Conservation (phyloP, 345 rosid genomes). For the Anastatica hierochuntica region DNA sequence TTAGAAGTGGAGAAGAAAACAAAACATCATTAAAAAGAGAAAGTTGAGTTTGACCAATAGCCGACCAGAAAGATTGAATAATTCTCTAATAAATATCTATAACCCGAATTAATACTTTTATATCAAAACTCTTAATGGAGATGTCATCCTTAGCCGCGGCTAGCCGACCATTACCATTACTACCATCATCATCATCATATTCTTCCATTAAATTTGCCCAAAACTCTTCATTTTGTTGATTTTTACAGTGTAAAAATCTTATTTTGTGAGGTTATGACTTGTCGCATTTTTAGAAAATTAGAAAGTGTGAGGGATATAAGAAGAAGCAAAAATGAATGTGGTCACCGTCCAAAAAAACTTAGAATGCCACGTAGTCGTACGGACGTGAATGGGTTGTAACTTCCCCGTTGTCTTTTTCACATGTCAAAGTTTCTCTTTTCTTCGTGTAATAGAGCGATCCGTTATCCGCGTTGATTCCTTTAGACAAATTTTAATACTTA, state of each 20-base stretch:
- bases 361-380: conserved; percentile 25
- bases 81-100: not conserved
- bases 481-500: no score
- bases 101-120: conserved; percentile 5
- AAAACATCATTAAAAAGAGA: conserved; percentile 16
- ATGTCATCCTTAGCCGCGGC: conserved; percentile 23
- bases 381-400: conserved; percentile 22
- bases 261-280: not conserved
- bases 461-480: no score
- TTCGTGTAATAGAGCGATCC: no score
- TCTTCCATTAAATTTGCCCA: not conserved
- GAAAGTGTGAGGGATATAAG: no score
- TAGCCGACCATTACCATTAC: conserved; percentile 27
- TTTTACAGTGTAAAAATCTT: conserved; percentile 5
- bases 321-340: conserved; percentile 2
- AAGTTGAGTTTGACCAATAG: conserved; percentile 22
- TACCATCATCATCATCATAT: no score
- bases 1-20: conserved; percentile 9
- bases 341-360: conserved; percentile 26
- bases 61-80: conserved; percentile 10
- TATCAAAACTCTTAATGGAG: no score
- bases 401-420: no score
- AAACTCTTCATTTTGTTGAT: not conserved
- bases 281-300: conserved; percentile 4
- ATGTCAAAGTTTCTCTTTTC: no score